Evolutionary conservation across 345 rosid genomes (phyloP), one percentile per base, ranked within the genome.

Genomic region (Dipteronia dyeriana): DNA sequence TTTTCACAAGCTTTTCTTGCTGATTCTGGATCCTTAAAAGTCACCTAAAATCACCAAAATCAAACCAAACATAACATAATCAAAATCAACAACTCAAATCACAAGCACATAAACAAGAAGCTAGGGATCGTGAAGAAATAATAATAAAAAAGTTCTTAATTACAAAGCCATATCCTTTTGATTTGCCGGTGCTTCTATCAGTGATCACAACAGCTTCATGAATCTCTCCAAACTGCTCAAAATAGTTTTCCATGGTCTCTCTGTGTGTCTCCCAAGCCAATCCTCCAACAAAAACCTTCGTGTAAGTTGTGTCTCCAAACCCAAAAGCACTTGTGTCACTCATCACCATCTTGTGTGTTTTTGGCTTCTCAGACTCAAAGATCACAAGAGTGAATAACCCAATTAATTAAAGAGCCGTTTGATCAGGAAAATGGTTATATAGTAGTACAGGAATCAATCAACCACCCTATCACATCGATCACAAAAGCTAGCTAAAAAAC

Each of bases 1-100:
- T 87, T 78, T 25, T 86, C 85, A 66, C 94, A 91, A 56, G 92
- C 91, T 71, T 87, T 86, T 22, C 64, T 75, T 9, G 94, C 92
- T 19, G 90, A 84, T 16, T 85, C 90, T 61, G 86, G 85, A 78
- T 88, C 94, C 79, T 79, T 86, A 23, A 91, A 88, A 5, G 89
- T 90, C 22, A 91, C 97, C 92, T 90, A 61, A 8, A 57, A 31
- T 9, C 25, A 12, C 20, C 61, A 39, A 26, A 38, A 39, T 47
- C 26, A 67, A 53, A 34, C 38, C 57, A 74, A 51, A 6, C 25
- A 39, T 3, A 56, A 47, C 26, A 23, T 11, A 0, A 43, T 23
- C 29, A 31, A 39, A 1, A 4, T 1, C 57, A 34, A 75, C 12
- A 17, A 29, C 7, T 10, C n/a, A 3, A 3, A 8, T 12, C 3